Base-by-base conservation (phyloP, 192 early-diverging fungal species). In the Coemansia reversa region DNA sequence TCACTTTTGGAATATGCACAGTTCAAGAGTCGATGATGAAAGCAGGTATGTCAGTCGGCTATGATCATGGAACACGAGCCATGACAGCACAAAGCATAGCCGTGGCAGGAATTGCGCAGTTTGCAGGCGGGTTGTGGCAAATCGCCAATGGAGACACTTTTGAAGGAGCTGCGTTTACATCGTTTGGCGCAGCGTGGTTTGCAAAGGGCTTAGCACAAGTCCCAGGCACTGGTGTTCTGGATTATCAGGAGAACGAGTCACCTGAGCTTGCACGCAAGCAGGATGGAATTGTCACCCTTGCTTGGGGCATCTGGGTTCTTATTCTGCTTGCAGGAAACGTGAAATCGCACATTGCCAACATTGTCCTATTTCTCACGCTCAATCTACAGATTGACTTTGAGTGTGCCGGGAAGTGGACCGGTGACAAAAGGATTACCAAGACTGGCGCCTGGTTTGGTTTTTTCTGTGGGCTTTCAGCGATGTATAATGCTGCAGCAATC, bases 91-190 rank as follows among this genome's bases (percentile, higher is more conserved):
- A 74, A 23, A 70, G 62, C 11, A 66, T 79, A 4, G 62, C 65
- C 2, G 76, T 79, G 2, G 76, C 76, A 0, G 76, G 76, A 4
- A 60, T 79, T 0, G 68, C 76, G 7, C 76, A 79, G 65, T 62
- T 79, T 7, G 30, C 60, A 0, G 70, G 65, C 0, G 76, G 76
- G 0, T 51, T 79, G 9, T 81, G 79, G 79, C 79, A 81, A 45
- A 69, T 81, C 11, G 79, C 79, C 60, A 81, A 81, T 63, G 79
- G 79, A 20, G 74, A 81, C 22, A 75, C 79, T 1, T 81, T 81
- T 48, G 79, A 81, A 51, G 79, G 79, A 7, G 79, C 79, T 0
- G 73, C 73, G 12, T 81, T 81, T 29, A 72, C 70, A 5, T 72
- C 79, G 54, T 81, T 81, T 58, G 79, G 79, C 0, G 73, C 69